Percentiles rank a stretch among this genome's conserved stretches.
phyloP scores from a whole-genome alignment of 805 yeast species.

The Candida andamanensis region DNA sequence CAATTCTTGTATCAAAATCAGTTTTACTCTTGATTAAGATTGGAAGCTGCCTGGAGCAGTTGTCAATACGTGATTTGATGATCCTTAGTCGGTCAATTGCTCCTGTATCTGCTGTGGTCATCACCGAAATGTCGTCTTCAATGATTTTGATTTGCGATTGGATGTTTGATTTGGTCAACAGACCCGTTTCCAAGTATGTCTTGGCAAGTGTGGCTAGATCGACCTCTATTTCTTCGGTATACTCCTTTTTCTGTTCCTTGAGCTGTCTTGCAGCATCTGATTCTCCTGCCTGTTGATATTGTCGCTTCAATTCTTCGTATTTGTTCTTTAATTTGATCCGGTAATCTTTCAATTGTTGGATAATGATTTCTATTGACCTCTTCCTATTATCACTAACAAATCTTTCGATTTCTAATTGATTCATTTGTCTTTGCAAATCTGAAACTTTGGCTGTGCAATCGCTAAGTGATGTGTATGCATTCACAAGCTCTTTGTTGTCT shows the following conservation, averaged over 20 bases:
- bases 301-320: constrained; percentile 29
- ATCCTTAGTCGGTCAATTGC: constrained; percentile 36
- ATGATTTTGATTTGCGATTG: constrained; percentile 38
- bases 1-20: constrained; percentile 32
- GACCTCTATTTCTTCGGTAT: constrained; percentile 35
- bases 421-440: constrained; percentile 2
- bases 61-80: constrained; percentile 28
- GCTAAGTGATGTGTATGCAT: too few relatives aligned
- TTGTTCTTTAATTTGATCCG: constrained; percentile 21
- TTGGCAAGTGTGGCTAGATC: constrained; percentile 36
- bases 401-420: constrained; percentile 11
- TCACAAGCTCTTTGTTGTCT: constrained; percentile 1
- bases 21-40: constrained; percentile 17
- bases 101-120: constrained; percentile 33
- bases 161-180: constrained; percentile 35
- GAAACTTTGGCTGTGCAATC: neutral
- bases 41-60: constrained; percentile 38
- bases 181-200: constrained; percentile 27
- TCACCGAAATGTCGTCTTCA: constrained; percentile 40
- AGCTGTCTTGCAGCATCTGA: constrained; percentile 35
- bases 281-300: constrained; percentile 32
- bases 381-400: constrained; percentile 17
- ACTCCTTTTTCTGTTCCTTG: constrained; percentile 28
- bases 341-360: constrained; percentile 21
- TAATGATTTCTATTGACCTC: constrained; percentile 18